Evolutionary conservation across 768 basidiomycete genomes (phyloP).

Genomic region (Serendipita sp.): DNA sequence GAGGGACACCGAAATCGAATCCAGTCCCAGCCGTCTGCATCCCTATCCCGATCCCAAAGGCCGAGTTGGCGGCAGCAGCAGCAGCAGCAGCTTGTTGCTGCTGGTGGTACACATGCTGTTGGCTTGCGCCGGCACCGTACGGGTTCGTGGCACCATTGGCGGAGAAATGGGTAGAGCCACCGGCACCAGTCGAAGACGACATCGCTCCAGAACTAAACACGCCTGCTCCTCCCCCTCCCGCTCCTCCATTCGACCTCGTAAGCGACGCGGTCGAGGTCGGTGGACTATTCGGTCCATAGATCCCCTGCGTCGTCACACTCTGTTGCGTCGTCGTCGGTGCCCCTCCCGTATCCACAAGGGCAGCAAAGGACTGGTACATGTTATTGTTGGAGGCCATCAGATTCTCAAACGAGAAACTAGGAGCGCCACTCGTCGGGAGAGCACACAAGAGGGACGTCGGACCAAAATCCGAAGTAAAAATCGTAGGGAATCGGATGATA

Average conservation of each 20-base stretch:
- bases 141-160: background rate
- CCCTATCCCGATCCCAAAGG: background rate
- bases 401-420: constrained; percentile 19
- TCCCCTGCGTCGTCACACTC: background rate
- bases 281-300: background rate
- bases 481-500: constrained; percentile 45
- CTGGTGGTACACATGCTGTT: too few relatives aligned
- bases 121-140: background rate
- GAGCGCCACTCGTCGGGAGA: constrained; percentile 46
- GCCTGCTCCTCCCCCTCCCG: too few relatives aligned
- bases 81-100: too few relatives aligned
- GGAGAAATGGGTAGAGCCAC: background rate
- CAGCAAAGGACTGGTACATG: background rate
- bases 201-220: too few relatives aligned
- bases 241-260: too few relatives aligned
- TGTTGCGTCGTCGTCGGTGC: background rate
- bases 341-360: background rate
- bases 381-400: background rate
- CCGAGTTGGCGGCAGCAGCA: background rate
- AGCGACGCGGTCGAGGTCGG: background rate
- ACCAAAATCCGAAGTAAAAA: constrained; percentile 62
- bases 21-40: constrained; percentile 2
- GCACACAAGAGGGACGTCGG: constrained; percentile 59
- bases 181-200: background rate
- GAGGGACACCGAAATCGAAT: constrained; percentile 38